Base-by-base conservation (phyloP, 1,284 basidiomycete species). In the Trichosporon asahii region DNA sequence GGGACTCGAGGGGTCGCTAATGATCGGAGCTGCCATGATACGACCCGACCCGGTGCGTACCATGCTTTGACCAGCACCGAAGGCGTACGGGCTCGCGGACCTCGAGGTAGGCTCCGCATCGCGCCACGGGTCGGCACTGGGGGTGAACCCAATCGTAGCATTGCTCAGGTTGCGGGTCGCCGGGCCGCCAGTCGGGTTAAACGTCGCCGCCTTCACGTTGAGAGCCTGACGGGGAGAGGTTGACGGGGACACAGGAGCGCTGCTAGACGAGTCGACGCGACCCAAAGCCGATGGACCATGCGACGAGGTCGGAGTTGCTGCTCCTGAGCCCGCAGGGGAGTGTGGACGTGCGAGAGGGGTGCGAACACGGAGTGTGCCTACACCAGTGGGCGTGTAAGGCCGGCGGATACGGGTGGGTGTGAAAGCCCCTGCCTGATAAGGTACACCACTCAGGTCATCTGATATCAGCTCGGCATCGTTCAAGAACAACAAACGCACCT, bases 11-110 rank as follows among this genome's bases (percentile, higher is more conserved):
- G 78, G 77, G 73, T 93, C 91, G 66, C 91, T 90, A 44, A 93
- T 87, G 35, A 95, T 85, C 2, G 94, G 93, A 1, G 92, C 90
- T 9, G 93, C 93, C 72, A 95, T 94, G 40, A 93, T 92, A 9
- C 95, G 87, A 79, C 93, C 95, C 2, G 92, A 94, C 0, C 88
- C 89, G 66, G 92, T 82, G 29, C 83, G 75, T 15, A 76, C 73
- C 76, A 83, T 80, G 37, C 75, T 73, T 7, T 77, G 86, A 0
- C 89, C 87, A 1, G 89, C 88, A 74, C 87, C 90, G 11, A 76
- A 72, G 3, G 74, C 73, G 72, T 79, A 81, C 7, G 81, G 81
- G 15, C 79, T 80, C 11, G 77, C 77, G 3, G 79, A 72, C 35
- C 79, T 72, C 18, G 78, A 76, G 15, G 15, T 53, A 7, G 74